phyloP scores from a whole-genome alignment of 73 alveolate species.

The Paramecium octaurelia region DNA sequence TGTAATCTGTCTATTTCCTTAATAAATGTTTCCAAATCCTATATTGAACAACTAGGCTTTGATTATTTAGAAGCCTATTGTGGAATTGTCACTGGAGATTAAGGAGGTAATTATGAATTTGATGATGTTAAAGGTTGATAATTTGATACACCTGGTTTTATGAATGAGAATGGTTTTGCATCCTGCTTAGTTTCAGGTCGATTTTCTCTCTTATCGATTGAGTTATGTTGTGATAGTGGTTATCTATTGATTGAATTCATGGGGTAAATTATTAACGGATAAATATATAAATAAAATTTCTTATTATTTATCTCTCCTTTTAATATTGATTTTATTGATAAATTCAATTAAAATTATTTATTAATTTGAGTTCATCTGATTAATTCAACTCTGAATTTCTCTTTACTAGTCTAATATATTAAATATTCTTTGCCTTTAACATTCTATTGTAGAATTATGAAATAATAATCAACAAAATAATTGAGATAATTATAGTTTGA shows the following conservation, averaged over 20 bases:
- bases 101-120: not conserved
- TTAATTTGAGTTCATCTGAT: not conserved
- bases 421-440: too few species aligned
- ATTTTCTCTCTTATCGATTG: not conserved
- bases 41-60: not conserved
- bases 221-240: not conserved
- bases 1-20: conserved; percentile 16
- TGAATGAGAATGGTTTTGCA: not conserved
- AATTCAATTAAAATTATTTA: not conserved
- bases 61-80: not conserved
- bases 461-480: too few species aligned
- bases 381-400: not conserved
- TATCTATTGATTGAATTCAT: conserved; percentile 7
- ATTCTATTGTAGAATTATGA: too few species aligned
- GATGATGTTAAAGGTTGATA: not conserved
- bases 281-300: not conserved
- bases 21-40: conserved; percentile 10
- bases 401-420: too few species aligned
- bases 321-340: not conserved
- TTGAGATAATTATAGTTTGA: too few species aligned
- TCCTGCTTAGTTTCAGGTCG: not conserved
- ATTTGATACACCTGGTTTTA: not conserved
- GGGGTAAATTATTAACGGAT: conserved; percentile 10
- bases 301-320: not conserved
- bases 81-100: not conserved